phyloP scores from a whole-genome alignment of 1,284 basidiomycete genomes.

The Cryptococcus hybrid region DNA sequence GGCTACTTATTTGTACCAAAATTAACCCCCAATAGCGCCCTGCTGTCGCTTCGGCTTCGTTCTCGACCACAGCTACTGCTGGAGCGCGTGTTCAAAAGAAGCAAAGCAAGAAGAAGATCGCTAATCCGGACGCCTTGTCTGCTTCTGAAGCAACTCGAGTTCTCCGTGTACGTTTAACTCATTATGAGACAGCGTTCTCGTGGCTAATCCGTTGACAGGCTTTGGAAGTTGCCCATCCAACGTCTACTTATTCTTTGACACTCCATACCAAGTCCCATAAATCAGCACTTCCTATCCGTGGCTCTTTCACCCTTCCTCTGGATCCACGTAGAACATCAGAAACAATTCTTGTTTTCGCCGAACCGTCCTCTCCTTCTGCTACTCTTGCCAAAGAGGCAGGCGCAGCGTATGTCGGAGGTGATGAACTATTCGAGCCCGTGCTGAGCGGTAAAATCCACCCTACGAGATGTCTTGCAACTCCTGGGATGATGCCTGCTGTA shows the following conservation, averaged over 20 bases:
- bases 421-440: constrained; percentile 70
- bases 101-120: constrained; percentile 9
- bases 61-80: constrained; percentile 7
- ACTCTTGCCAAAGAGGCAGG: constrained; percentile 75
- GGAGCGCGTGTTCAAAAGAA: constrained; percentile 9
- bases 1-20: background rate
- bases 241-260: constrained; percentile 73
- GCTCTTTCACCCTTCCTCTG: constrained; percentile 65
- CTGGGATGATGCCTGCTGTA: constrained; percentile 73
- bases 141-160: constrained; percentile 40
- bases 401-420: constrained; percentile 80
- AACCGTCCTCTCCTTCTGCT: constrained; percentile 47
- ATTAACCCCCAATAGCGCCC: constrained; percentile 4
- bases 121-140: constrained; percentile 30
- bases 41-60: constrained; percentile 9
- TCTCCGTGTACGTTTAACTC: constrained; percentile 28
- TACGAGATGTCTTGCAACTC: constrained; percentile 64
- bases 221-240: constrained; percentile 71
- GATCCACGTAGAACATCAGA: constrained; percentile 68
- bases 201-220: constrained; percentile 54
- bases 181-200: too few species aligned
- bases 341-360: constrained; percentile 82
- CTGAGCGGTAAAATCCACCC: constrained; percentile 40
- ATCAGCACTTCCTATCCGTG: constrained; percentile 74
- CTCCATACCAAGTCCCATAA: constrained; percentile 73